Conservation (phyloP, 73 alveolate genomes). For the Uronychia binucleata region DNA sequence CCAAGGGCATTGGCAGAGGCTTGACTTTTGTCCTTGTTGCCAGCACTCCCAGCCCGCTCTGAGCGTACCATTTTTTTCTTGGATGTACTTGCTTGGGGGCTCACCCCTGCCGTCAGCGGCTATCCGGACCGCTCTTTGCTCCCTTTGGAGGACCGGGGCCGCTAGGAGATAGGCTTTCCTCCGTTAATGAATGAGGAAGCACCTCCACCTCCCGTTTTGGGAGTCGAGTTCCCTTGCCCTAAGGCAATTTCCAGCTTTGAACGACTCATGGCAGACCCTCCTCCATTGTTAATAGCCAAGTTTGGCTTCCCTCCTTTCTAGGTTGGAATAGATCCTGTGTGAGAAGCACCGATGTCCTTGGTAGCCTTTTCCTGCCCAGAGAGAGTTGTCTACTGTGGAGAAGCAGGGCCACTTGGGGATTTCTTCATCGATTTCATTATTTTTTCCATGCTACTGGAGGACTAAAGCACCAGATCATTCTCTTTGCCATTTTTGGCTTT, state of each 20-base stretch:
- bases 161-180: neutral
- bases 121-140: neutral
- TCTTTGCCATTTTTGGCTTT: neutral
- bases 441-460: neutral
- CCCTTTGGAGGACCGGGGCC: neutral
- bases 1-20: neutral
- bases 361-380: no score
- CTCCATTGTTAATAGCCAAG: no score
- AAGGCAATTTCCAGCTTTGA: no score
- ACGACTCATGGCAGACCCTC: no score
- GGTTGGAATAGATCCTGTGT: no score
- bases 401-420: neutral
- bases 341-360: no score
- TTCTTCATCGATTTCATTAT: neutral
- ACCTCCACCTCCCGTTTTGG: no score
- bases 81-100: neutral
- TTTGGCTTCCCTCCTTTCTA: no score
- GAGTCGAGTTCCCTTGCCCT: no score
- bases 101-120: neutral
- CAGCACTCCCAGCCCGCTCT: neutral
- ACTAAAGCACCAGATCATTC: neutral
- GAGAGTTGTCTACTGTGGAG: no score
- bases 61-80: neutral
- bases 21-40: neutral
- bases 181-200: no score